Evolutionary conservation across 495 filamentous ascomycete species (phyloP).

Genomic region (Penicillium ochrochloron): DNA sequence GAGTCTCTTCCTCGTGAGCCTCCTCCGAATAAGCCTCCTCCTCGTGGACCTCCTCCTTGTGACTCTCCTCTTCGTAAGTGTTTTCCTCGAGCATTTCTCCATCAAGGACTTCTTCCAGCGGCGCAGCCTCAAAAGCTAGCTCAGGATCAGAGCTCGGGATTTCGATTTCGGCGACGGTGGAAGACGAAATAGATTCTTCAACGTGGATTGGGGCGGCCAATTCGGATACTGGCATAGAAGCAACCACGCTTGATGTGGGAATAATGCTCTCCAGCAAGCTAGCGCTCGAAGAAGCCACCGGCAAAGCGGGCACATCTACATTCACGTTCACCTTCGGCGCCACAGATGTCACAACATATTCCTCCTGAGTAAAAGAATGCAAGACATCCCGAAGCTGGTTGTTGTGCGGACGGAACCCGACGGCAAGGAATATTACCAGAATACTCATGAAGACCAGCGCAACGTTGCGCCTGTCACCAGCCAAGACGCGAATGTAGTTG

Average conservation of each 20-base stretch:
- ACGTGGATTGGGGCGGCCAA: neutral
- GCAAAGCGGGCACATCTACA: slow-evolving; percentile 8
- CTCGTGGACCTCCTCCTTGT: no score
- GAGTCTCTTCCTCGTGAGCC: neutral
- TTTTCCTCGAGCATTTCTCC: no score
- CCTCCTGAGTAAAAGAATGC: slow-evolving; percentile 26
- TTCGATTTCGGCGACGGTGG: neutral
- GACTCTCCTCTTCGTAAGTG: neutral
- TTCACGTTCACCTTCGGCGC: slow-evolving; percentile 11
- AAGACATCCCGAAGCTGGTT: slow-evolving; percentile 17
- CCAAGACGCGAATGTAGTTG: slow-evolving; percentile 69
- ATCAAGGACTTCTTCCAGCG: neutral
- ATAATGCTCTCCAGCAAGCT: neutral
- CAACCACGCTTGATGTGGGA: neutral
- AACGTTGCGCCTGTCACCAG: slow-evolving; percentile 73
- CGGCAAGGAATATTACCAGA: slow-evolving; percentile 60
- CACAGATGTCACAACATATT: neutral
- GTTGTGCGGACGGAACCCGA: slow-evolving; percentile 27
- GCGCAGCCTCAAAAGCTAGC: neutral
- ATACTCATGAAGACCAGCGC: slow-evolving; percentile 65
- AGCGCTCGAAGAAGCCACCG: neutral
- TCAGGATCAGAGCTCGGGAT: neutral
- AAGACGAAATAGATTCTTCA: neutral
- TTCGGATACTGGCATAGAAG: neutral
- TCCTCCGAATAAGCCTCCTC: no score